These are phyloP conservation scores for Hirschioporus abietinus DNA, from an alignment of 768 basidiomycete species.

Conservation along the genomic window DNA sequence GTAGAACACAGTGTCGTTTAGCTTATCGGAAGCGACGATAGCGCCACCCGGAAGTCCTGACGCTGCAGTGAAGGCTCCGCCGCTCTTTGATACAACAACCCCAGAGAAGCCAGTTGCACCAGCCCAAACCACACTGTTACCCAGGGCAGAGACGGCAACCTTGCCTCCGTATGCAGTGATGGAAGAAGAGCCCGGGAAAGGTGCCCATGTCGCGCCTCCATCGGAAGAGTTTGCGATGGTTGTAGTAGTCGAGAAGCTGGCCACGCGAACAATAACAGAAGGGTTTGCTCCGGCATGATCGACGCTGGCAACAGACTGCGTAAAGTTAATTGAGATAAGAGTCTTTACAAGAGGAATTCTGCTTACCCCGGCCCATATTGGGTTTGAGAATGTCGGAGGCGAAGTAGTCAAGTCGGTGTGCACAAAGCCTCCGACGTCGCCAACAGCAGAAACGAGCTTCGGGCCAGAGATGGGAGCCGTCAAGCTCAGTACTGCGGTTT, in stretches of 20 bases:
- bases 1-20: slow-evolving; percentile 14
- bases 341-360: background rate
- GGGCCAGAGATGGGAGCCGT: slow-evolving; percentile 15
- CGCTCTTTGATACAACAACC: slow-evolving; percentile 12
- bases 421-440: slow-evolving; percentile 15
- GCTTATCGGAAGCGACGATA: slow-evolving; percentile 18
- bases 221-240: slow-evolving; percentile 18
- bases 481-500: slow-evolving; percentile 14
- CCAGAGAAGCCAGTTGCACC: slow-evolving; percentile 10
- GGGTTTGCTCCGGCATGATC: slow-evolving; percentile 13
- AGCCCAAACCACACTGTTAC: slow-evolving; percentile 16
- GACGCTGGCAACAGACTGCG: slow-evolving; percentile 13
- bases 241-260: background rate
- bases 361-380: slow-evolving; percentile 6
- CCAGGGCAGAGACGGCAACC: slow-evolving; percentile 16
- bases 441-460: slow-evolving; percentile 13
- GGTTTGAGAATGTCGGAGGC: slow-evolving; percentile 12
- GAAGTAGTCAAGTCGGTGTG: slow-evolving; percentile 12
- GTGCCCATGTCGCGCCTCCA: slow-evolving; percentile 15
- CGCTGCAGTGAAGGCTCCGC: slow-evolving; percentile 12
- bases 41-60: slow-evolving; percentile 12
- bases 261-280: background rate
- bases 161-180: slow-evolving; percentile 12
- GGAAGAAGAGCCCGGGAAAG: slow-evolving; percentile 8
- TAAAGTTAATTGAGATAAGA: background rate